phyloP scores from a whole-genome alignment of 257 asterid genomes.

The Nicotiana knightiana region DNA sequence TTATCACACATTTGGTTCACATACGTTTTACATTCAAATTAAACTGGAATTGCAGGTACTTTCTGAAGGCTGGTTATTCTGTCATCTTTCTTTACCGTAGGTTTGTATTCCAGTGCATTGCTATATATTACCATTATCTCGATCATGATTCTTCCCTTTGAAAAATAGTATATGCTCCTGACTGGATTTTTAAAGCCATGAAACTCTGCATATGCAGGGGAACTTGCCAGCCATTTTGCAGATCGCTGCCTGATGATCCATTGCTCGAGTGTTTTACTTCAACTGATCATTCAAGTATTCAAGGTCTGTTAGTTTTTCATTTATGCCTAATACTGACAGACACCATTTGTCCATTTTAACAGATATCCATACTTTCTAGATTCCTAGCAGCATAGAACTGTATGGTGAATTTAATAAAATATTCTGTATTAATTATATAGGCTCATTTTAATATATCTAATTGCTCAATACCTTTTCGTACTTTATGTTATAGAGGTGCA shows the following conservation, averaged over 20 bases:
- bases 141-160: background rate
- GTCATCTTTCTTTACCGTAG: slow-evolving; percentile 84
- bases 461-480: background rate
- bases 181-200: background rate
- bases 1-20: background rate
- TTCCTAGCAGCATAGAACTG: background rate
- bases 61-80: slow-evolving; percentile 82
- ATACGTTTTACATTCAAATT: background rate
- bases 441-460: background rate
- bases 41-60: slow-evolving; percentile 50
- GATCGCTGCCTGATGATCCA: slow-evolving; percentile 86
- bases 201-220: slow-evolving; percentile 48
- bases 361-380: background rate
- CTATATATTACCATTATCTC: background rate
- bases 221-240: slow-evolving; percentile 80
- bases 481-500: background rate
- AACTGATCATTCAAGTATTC: slow-evolving; percentile 40
- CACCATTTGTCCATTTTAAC: background rate
- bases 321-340: background rate
- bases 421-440: background rate
- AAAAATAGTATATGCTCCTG: background rate
- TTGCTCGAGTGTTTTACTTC: slow-evolving; percentile 73
- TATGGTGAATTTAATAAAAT: background rate
- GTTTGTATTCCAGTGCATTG: slow-evolving; percentile 30
- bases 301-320: slow-evolving; percentile 41